Conservation (phyloP, 495 filamentous ascomycete species). For the Xylaria castorea region DNA sequence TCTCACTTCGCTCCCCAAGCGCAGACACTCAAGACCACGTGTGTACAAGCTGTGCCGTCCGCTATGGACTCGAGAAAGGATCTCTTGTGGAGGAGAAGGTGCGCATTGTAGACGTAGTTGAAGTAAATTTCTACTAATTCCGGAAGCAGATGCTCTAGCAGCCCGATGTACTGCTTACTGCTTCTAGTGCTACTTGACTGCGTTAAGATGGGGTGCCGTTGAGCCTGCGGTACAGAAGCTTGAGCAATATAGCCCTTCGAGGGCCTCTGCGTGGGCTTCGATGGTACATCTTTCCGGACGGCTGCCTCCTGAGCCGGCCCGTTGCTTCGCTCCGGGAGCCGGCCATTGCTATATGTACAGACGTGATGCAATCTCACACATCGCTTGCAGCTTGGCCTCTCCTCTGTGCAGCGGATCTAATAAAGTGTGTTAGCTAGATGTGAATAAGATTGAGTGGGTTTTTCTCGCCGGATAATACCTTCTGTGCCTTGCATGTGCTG, state of each 20-base stretch:
- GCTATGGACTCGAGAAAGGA: slow-evolving; percentile 2
- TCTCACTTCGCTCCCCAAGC: slow-evolving; percentile 16
- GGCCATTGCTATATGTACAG: slow-evolving; percentile 1
- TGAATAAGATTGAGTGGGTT: not conserved
- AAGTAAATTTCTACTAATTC: slow-evolving; percentile 21
- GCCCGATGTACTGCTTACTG: slow-evolving; percentile 5
- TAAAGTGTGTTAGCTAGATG: not conserved
- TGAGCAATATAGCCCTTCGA: not conserved
- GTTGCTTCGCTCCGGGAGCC: not conserved
- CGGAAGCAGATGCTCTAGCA: not conserved
- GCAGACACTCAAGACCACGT: slow-evolving; percentile 16
- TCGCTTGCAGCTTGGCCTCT: slow-evolving; percentile 17
- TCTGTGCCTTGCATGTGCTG: slow-evolving; percentile 16
- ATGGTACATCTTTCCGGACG: not conserved
- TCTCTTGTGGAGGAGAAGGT: slow-evolving; percentile 20
- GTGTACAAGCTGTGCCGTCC: slow-evolving; percentile 6
- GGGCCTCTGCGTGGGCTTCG: not conserved
- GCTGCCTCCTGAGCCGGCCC: not conserved
- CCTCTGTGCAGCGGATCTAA: slow-evolving; percentile 22
- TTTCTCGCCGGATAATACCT: not conserved
- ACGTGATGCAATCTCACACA: slow-evolving; percentile 15
- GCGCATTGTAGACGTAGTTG: slow-evolving; percentile 12
- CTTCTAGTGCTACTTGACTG: not conserved
- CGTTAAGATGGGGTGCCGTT: not conserved
- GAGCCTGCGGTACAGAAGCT: not conserved